These are phyloP conservation scores for Moricandia arvensis DNA, from an alignment of 345 rosid species.

Conservation along the genomic window DNA sequence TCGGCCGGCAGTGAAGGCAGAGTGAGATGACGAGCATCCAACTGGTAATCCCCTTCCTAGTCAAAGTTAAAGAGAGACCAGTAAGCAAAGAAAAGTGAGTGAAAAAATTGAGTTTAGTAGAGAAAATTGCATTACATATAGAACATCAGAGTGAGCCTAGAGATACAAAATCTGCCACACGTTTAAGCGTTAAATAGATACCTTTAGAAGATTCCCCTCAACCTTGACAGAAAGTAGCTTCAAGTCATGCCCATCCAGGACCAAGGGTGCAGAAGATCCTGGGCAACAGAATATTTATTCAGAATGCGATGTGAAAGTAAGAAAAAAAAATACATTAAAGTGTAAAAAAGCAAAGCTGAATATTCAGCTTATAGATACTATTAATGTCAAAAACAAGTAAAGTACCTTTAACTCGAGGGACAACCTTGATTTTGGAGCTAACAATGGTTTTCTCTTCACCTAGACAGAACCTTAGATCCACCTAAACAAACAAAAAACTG, in stretches of 20 bases:
- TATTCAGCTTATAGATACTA: background rate
- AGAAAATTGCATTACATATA: background rate
- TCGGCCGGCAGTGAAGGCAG: slow-evolving; percentile 62
- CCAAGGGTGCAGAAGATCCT: slow-evolving; percentile 76
- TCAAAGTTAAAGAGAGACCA: slow-evolving; percentile 1
- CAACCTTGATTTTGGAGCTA: slow-evolving; percentile 69
- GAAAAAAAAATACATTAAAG: background rate
- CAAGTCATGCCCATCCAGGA: slow-evolving; percentile 77
- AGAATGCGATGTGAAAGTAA: slow-evolving; percentile 4
- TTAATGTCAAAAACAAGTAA: background rate
- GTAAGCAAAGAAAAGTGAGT: background rate
- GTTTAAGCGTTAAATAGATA: slow-evolving; percentile 26
- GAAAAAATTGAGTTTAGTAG: background rate
- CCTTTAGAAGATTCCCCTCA: slow-evolving; percentile 67
- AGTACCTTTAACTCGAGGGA: slow-evolving; percentile 79
- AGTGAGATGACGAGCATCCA: slow-evolving; percentile 70
- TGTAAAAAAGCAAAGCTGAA: background rate
- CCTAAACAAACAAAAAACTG: slow-evolving; percentile 44
- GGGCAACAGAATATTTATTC: slow-evolving; percentile 20
- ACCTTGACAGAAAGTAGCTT: slow-evolving; percentile 80
- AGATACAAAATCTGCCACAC: background rate
- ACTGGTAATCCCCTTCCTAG: slow-evolving; percentile 63
- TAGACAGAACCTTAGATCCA: slow-evolving; percentile 73
- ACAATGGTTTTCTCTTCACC: slow-evolving; percentile 97
- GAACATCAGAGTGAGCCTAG: background rate